These are phyloP conservation scores for Areca catechu DNA, from an alignment of 176 grass and related monocot species.

Conservation along the genomic window DNA sequence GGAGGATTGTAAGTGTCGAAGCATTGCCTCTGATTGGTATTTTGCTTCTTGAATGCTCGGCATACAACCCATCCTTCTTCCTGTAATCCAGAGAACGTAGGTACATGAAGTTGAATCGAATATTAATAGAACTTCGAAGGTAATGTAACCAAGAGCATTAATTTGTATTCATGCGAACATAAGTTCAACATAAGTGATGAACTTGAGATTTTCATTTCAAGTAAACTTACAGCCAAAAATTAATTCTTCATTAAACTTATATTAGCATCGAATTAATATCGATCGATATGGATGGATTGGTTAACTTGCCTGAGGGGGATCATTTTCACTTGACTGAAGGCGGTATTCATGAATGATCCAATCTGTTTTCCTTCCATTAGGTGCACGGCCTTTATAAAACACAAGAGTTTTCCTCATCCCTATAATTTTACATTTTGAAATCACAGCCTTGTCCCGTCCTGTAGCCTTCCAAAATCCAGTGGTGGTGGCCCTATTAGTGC, in stretches of 20 bases:
- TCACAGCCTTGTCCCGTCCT: constrained; percentile 73
- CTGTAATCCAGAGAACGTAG: constrained; percentile 15
- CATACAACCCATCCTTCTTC: constrained; percentile 97
- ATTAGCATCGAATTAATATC: no score
- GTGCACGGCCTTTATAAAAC: constrained; percentile 86
- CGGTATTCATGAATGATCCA: constrained; percentile 98
- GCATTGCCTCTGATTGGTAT: constrained; percentile 37
- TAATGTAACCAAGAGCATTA: no score
- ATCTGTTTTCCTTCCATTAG: constrained; percentile 60
- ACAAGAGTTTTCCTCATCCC: constrained; percentile 98
- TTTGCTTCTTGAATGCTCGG: constrained; percentile 61
- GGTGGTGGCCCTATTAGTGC: constrained; percentile 66
- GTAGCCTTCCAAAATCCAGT: constrained; percentile 95
- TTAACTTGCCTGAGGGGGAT: constrained; percentile 47
- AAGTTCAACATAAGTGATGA: no score
- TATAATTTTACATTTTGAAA: constrained; percentile 38
- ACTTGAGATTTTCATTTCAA: no score
- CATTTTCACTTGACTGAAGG: constrained; percentile 60
- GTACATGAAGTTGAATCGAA: no score
- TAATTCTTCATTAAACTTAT: no score
- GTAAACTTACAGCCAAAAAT: no score
- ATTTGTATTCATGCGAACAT: no score
- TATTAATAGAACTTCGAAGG: no score
- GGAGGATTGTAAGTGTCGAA: constrained; percentile 20
- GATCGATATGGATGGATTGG: no score